Base-by-base conservation (phyloP, 441 rosid species). In the Gossypium gossypioides region DNA sequence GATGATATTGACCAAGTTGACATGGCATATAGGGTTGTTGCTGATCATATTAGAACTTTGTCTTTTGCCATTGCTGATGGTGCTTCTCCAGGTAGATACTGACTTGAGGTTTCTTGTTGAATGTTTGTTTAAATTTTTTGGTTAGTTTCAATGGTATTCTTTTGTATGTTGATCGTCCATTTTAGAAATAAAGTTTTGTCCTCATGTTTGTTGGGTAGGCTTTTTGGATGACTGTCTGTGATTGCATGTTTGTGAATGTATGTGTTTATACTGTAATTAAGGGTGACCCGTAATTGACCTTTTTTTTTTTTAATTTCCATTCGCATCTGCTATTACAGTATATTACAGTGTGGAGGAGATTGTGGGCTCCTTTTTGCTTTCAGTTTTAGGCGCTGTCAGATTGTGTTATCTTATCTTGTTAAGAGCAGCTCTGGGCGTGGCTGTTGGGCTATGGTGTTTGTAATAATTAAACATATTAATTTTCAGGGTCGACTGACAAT, bases 31-130 rank as follows among this genome's bases (percentile, higher is more conserved):
- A 84, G 99, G 86, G 99, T 96, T 74, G 94, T 96, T 51, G 97
- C 98, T 69, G 98, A 96, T 75, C 98, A 96, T 76, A 93, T 96
- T 60, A 91, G 98, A 81, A 96, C 99, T 46, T 76, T 96, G 34
- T 91, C 98, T 29, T 81, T 96, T 88, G 99, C 98, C 29, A 96
- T 96, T 80, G 97, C 98, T 60, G 99, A 96, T 81, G 99, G 99
- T 65, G 91, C 99, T 76, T 84, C 93, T 75, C 99, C 99, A 84
- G 99, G 99, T 95, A 81, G 62, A 69, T 68, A 34, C 55, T 24
- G 6, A 69, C 29, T 32, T 67, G 40, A 50, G 37, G n/a, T 29
- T 22, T 42, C 59, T 42, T 67, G 19, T 52, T 44, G 65, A 29
- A 52, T 21, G 3, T 56, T 34, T 61, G 12, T 27, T 46, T 16